Evolutionary conservation across 495 filamentous ascomycete species (phyloP), one percentile per base, ranked within the genome.

Genomic region (Penicillium coffeae): DNA sequence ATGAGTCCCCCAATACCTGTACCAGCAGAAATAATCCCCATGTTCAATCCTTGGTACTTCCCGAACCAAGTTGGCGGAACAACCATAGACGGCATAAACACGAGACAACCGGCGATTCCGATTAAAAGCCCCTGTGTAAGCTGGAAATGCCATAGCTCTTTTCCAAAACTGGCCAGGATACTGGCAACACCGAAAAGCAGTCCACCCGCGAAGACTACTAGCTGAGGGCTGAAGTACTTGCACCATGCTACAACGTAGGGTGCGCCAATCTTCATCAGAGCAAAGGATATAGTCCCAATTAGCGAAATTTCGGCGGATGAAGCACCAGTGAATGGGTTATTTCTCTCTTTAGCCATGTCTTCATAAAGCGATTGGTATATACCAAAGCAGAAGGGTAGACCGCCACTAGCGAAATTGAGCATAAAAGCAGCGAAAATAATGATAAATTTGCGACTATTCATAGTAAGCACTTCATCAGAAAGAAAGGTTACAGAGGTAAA

Each of bases 321-420:
- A n/a, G 68, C 68, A 19, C 58, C 62, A 1, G 53, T 63, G 46
- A 75, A 75, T 0, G 72, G 72, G 0, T 50, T 63, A 18, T 54
- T 47, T 4, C 54, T 54, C 2, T 59, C 37, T 18, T 52, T 53
- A 2, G 64, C 49, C 57, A 75, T 58, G 9, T 62, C 55, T 34
- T 75, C 69, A 46, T 73, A 76, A 0, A 75, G 63, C 7, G 65
- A 68, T 60, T 76, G 69, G 40, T 70, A 76, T 21, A 76, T 61
- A 16, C 72, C 73, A 34, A 72, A 75, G 8, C 69, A 56, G 45
- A 76, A 76, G 44, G n/a, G n/a, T n/a, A n/a, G n/a, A n/a, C n/a
- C n/a, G n/a, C n/a, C n/a, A n/a, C n/a, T n/a, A n/a, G n/a, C n/a
- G n/a, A n/a, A n/a, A n/a, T n/a, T n/a, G n/a, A n/a, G n/a, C n/a